Evolutionary conservation across 2,329 filamentous ascomycete species (phyloP), one percentile per base, ranked within the genome.

Genomic region (Didymella pinodella): DNA sequence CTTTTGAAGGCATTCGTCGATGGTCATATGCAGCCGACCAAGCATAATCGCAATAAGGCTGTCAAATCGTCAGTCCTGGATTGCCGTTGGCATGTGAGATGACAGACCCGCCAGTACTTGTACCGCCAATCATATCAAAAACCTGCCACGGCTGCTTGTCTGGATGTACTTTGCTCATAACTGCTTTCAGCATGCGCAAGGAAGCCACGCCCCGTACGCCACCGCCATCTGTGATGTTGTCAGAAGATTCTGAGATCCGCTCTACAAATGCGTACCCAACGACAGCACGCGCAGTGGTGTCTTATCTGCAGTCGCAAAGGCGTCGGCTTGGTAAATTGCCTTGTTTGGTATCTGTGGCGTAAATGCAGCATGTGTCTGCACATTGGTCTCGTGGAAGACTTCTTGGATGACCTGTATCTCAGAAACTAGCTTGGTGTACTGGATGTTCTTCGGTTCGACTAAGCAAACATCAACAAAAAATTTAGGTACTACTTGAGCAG

Each of bases 101-200:
- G 2, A 32, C 38, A 25, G 11, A 50, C 48, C 48, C 48, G 3
- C 48, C 48, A 2, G 48, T 50, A 22, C 48, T 50, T 4, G 48
- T 50, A 50, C 48, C 48, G n/a, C 48, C 48, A 6, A 50, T 50
- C 48, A 50, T 32, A 16, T 50, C 36, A 18, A 50, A 43, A 10
- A 50, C 36, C 7, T 50, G 5, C 18, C 28, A 32, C 11, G 48
- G 48, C 2, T 32, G 7, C 26, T 50, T 50, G 18, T 32, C 11
- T 1, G 48, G 48, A 25, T 50, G 26, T 1, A 12, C 48, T 7
- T 50, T 25, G 18, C n/a, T 4, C 36, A 50, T 32, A 12, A 50
- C 48, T 5, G 48, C 48, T 41, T 43, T 50, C 18, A 50, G 10
- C n/a, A 50, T 22, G 18, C 26, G 48, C 14, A 50, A n/a, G 2